Conservation (phyloP, 257 asterid species). For the Penstemon eatonii region DNA sequence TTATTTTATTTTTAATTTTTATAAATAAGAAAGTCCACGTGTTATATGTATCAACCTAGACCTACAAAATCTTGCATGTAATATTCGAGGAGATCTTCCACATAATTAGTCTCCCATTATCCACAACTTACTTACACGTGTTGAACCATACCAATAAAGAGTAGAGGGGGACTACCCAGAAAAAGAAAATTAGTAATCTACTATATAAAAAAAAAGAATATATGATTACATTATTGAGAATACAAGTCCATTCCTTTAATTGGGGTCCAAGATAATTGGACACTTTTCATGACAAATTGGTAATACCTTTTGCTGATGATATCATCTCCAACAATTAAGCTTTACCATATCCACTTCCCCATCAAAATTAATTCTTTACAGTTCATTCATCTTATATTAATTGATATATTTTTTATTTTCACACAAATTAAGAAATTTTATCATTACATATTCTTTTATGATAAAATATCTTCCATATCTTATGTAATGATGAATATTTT, state of each 20-base stretch:
- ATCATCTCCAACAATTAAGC: constrained; percentile 9
- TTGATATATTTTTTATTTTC: too few relatives aligned
- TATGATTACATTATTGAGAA: neutral
- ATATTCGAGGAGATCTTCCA: constrained; percentile 2
- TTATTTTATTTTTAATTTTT: too few relatives aligned
- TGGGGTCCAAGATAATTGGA: constrained; percentile 21
- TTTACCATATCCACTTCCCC: too few relatives aligned
- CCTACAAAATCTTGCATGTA: constrained; percentile 17
- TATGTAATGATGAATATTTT: too few relatives aligned
- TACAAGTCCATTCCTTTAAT: constrained; percentile 11
- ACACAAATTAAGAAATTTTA: too few relatives aligned
- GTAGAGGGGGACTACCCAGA: constrained; percentile 19
- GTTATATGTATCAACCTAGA: neutral
- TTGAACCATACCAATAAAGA: constrained; percentile 22
- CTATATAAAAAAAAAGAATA: neutral
- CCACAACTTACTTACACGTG: constrained; percentile 25
- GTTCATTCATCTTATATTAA: too few relatives aligned
- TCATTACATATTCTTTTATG: too few relatives aligned
- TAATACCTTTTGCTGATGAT: constrained; percentile 24
- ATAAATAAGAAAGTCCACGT: too few relatives aligned
- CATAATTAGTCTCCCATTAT: constrained; percentile 10
- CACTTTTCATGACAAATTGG: constrained; percentile 21
- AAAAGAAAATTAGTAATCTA: too few relatives aligned
- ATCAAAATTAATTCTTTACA: too few relatives aligned
- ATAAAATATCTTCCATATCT: too few relatives aligned